These are phyloP conservation scores for Pestalotiopsis sp. DNA, from an alignment of 2,329 filamentous ascomycete genomes.

Conservation along the genomic window DNA sequence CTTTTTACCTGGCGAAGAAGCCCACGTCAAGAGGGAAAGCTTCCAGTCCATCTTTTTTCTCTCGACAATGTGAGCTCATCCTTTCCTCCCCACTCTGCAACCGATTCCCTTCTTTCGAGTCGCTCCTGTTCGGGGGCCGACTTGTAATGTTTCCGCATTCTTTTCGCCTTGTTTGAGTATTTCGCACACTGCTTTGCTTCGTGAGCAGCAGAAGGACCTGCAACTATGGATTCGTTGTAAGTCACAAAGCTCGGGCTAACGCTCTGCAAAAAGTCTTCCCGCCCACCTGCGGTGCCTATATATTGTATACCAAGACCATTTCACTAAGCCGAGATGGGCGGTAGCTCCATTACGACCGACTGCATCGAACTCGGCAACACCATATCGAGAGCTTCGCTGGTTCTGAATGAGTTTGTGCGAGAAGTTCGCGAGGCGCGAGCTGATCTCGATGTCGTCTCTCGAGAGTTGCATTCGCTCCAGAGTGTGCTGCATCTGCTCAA, in stretches of 20 bases:
- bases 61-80: slow-evolving; percentile 1
- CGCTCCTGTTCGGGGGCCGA: neutral
- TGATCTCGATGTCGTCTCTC: slow-evolving; percentile 40
- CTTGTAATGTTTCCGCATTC: neutral
- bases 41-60: neutral
- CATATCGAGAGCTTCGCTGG: slow-evolving; percentile 34
- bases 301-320: slow-evolving; percentile 10
- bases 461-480: slow-evolving; percentile 44
- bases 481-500: slow-evolving; percentile 39
- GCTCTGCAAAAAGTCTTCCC: neutral
- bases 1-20: neutral
- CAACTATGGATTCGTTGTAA: slow-evolving; percentile 15
- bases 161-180: neutral
- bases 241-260: neutral
- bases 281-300: neutral
- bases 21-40: neutral
- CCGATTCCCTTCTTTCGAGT: neutral
- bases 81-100: neutral
- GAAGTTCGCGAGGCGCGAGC: slow-evolving; percentile 42
- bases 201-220: slow-evolving; percentile 1
- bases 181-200: neutral
- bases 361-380: slow-evolving; percentile 39
- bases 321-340: slow-evolving; percentile 24
- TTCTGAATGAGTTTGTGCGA: slow-evolving; percentile 39
- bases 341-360: slow-evolving; percentile 39